A percentile compares a stretch with the other conserved stretches of the same genome.
Evolutionary conservation across 2,329 filamentous ascomycete genomes (phyloP).

Genomic region (Alternaria triticina): DNA sequence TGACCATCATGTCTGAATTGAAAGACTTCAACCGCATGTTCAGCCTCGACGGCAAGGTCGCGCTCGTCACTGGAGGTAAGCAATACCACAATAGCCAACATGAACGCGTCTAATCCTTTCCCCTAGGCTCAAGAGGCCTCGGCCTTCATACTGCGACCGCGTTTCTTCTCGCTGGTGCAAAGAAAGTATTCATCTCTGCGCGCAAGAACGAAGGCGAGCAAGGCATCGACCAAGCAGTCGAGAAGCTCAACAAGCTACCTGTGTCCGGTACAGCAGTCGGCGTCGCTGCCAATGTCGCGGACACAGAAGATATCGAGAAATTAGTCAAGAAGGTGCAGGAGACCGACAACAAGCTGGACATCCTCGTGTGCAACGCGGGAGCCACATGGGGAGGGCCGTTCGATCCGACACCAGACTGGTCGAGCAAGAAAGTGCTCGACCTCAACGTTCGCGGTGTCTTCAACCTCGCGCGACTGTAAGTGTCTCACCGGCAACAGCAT

Average conservation of each 20-base stretch:
- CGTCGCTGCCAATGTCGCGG: slow-evolving; percentile 48
- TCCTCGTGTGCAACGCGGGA: slow-evolving; percentile 50
- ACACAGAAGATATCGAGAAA: slow-evolving; percentile 44
- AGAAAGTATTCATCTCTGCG: slow-evolving; percentile 48
- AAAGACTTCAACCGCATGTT: slow-evolving; percentile 45
- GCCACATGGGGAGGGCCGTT: slow-evolving; percentile 50
- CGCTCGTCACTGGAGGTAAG: slow-evolving; percentile 46
- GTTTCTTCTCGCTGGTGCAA: slow-evolving; percentile 50
- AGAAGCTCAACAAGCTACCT: slow-evolving; percentile 48
- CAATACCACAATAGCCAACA: neutral
- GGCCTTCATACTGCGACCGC: slow-evolving; percentile 49
- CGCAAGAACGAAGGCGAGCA: slow-evolving; percentile 47
- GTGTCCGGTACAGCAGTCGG: slow-evolving; percentile 43
- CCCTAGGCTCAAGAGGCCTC: slow-evolving; percentile 48
- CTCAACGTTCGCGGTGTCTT: slow-evolving; percentile 51
- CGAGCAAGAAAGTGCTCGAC: slow-evolving; percentile 47
- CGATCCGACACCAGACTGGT: slow-evolving; percentile 46
- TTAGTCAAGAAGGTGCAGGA: slow-evolving; percentile 43
- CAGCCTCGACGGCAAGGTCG: slow-evolving; percentile 47
- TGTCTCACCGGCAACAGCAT: too few species aligned
- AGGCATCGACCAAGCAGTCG: slow-evolving; percentile 48
- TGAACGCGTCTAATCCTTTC: neutral
- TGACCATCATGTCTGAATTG: slow-evolving; percentile 39
- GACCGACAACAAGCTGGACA: slow-evolving; percentile 42
- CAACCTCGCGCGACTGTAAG: slow-evolving; percentile 47